These are phyloP conservation scores for Volvox africanus DNA, from an alignment of 139 green algal genomes.

Conservation along the genomic window DNA sequence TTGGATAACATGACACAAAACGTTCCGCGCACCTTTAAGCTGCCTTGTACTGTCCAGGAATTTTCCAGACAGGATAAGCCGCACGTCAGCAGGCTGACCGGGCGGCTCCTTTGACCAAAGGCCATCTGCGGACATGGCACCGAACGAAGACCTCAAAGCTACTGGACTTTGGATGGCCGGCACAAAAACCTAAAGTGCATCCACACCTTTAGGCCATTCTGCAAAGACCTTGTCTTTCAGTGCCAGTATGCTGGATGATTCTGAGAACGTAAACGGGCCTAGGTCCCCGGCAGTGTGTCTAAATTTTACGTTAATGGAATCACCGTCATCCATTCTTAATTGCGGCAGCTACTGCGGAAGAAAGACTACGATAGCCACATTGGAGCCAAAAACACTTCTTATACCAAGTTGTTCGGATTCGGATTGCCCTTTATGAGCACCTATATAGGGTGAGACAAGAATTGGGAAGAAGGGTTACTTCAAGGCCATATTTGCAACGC, in stretches of 20 bases:
- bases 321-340: slow-evolving; percentile 40
- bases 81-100: slow-evolving; percentile 47
- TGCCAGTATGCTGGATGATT: slow-evolving; percentile 31
- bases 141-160: not conserved
- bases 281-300: slow-evolving; percentile 61
- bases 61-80: slow-evolving; percentile 66
- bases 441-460: too few relatives aligned
- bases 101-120: slow-evolving; percentile 52
- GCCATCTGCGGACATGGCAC: slow-evolving; percentile 43
- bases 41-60: slow-evolving; percentile 57
- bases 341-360: not conserved
- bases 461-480: too few relatives aligned
- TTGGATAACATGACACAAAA: not conserved
- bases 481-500: too few relatives aligned
- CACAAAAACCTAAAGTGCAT: not conserved
- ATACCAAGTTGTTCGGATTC: not conserved
- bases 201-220: slow-evolving; percentile 62
- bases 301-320: slow-evolving; percentile 52
- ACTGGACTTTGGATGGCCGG: not conserved
- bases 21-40: slow-evolving; percentile 52
- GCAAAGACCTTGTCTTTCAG: slow-evolving; percentile 57
- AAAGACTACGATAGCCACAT: not conserved
- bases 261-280: slow-evolving; percentile 56
- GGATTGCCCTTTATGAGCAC: not conserved
- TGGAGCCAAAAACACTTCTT: not conserved